A percentile compares a stretch with the other conserved stretches of the same genome.
Conservation (phyloP, 768 basidiomycete genomes). For the Suillus variegatus region DNA sequence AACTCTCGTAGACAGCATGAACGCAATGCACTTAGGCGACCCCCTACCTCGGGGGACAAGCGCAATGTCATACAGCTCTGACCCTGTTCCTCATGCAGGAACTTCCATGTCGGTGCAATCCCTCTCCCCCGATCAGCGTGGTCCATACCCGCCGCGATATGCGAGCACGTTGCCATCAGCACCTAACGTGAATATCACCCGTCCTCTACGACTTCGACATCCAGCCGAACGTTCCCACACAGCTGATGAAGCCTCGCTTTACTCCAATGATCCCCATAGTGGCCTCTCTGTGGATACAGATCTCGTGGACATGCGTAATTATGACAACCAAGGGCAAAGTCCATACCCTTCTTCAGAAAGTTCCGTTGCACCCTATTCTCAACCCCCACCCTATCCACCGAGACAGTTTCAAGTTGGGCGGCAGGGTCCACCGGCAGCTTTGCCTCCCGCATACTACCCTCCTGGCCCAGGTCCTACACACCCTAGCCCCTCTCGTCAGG, state of each 20-base stretch:
- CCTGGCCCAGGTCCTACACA: conserved; percentile 6
- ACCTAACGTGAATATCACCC: conserved; percentile 19
- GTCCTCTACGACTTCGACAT: conserved; percentile 22
- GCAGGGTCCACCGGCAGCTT: conserved; percentile 30
- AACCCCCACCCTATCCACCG: conserved; percentile 23
- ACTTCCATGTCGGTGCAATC: conserved; percentile 58
- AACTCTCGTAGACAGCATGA: conserved; percentile 50
- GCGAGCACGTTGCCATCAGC: conserved; percentile 42
- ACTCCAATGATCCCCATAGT: conserved; percentile 35
- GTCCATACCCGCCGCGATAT: conserved; percentile 39
- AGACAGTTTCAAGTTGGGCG: conserved; percentile 25
- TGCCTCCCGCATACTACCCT: conserved; percentile 22
- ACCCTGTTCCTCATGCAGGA: conserved; percentile 54
- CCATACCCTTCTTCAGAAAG: conserved; percentile 28
- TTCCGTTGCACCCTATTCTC: conserved; percentile 16
- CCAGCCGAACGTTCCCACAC: conserved; percentile 17
- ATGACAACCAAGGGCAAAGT: conserved; percentile 38
- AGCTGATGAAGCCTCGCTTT: conserved; percentile 26
- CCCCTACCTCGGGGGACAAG: conserved; percentile 33
- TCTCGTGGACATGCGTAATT: conserved; percentile 37
- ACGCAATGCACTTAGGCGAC: conserved; percentile 53
- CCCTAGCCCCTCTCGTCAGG: conserved; percentile 29
- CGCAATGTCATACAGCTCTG: conserved; percentile 31
- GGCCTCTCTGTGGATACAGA: conserved; percentile 37
- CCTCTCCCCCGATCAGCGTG: conserved; percentile 27